Conservation (phyloP, 2,329 filamentous ascomycete genomes). For the Aspergillaceae sp. region DNA sequence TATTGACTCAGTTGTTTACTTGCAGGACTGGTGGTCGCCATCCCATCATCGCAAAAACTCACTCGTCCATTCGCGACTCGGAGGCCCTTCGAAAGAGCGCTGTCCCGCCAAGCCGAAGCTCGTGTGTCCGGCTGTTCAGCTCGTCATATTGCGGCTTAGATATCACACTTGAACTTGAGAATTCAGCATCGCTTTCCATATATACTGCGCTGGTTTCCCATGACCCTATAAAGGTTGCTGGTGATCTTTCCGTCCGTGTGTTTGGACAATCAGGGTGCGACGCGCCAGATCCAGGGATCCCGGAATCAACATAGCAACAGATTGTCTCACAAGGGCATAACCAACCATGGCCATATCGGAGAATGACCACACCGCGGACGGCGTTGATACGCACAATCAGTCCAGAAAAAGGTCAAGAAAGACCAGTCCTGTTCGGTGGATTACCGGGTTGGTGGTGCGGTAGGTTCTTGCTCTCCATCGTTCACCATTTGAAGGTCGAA, state of each 20-base stretch:
- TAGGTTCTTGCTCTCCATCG: constrained; percentile 11
- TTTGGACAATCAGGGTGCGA: neutral
- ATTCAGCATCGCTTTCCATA: too few species aligned
- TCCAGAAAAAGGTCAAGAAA: constrained; percentile 7
- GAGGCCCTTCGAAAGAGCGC: neutral
- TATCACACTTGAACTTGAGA: neutral
- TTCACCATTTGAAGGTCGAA: neutral
- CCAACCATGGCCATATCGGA: constrained; percentile 18
- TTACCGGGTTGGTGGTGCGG: constrained; percentile 27
- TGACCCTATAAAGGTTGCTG: neutral
- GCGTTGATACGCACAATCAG: constrained; percentile 6
- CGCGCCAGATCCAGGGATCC: neutral
- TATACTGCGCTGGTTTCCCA: too few species aligned
- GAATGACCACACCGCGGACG: constrained; percentile 19
- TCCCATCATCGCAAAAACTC: neutral
- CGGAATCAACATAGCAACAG: constrained; percentile 2
- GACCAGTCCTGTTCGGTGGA: constrained; percentile 23
- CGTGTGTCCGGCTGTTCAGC: neutral
- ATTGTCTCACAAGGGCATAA: constrained; percentile 3
- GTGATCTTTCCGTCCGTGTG: neutral
- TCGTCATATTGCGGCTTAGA: neutral
- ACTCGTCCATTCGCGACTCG: neutral
- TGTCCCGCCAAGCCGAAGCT: constrained; percentile 5
- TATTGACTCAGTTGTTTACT: too few species aligned
- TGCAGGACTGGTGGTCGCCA: too few species aligned